A percentile compares a stretch with the other conserved stretches of the same genome.
Evolutionary conservation across 352 stramenopile species (phyloP).

Genomic region (Globisporangium megalacanthum): DNA sequence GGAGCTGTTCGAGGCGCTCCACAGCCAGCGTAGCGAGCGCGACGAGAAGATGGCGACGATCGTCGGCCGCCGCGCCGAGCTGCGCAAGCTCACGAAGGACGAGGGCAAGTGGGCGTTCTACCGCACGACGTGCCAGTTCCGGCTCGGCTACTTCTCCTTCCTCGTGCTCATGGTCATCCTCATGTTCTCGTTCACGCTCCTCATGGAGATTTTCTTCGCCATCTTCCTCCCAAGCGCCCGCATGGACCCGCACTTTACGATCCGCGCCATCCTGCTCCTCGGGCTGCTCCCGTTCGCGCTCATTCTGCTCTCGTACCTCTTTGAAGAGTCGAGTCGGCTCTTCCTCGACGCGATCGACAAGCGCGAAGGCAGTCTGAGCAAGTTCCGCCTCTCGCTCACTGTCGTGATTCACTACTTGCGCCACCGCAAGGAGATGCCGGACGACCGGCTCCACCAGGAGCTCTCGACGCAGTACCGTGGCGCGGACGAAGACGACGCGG

Average conservation of each 20-base stretch:
- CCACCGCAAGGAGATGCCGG: slow-evolving; percentile 73
- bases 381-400: slow-evolving; percentile 78
- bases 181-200: slow-evolving; percentile 86
- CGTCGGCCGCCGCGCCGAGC: slow-evolving; percentile 51
- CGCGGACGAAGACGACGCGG: slow-evolving; percentile 56
- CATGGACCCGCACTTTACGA: slow-evolving; percentile 60
- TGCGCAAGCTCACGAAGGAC: slow-evolving; percentile 58
- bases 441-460: slow-evolving; percentile 62
- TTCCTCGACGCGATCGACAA: slow-evolving; percentile 86
- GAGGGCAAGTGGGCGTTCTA: slow-evolving; percentile 71
- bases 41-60: slow-evolving; percentile 56
- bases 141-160: slow-evolving; percentile 86
- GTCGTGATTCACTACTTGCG: slow-evolving; percentile 85
- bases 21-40: slow-evolving; percentile 28
- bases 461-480: slow-evolving; percentile 38
- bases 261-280: slow-evolving; percentile 66
- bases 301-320: slow-evolving; percentile 83
- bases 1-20: slow-evolving; percentile 13
- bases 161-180: slow-evolving; percentile 87
- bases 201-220: slow-evolving; percentile 91
- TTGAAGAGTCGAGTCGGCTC: slow-evolving; percentile 76
- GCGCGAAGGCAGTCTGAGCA: slow-evolving; percentile 71
- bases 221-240: slow-evolving; percentile 82
- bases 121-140: slow-evolving; percentile 75
- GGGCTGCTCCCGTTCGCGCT: slow-evolving; percentile 67